These are phyloP conservation scores for Citrus maxima DNA, from an alignment of 345 rosid species.

Conservation along the genomic window DNA sequence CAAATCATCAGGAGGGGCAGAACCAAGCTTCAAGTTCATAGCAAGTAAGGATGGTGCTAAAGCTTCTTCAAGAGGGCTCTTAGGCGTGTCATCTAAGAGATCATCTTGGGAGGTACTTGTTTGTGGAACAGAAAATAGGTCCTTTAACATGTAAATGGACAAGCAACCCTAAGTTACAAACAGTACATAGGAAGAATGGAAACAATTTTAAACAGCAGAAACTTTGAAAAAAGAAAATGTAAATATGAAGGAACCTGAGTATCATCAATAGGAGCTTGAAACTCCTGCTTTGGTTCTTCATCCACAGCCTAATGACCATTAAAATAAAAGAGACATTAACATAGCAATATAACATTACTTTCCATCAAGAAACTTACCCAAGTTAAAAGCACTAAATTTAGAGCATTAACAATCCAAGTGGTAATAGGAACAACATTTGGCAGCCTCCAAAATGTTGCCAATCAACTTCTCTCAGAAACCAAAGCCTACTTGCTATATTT, in stretches of 20 bases:
- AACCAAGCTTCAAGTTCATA: constrained; percentile 67
- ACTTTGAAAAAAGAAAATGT: not conserved
- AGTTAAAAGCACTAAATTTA: not conserved
- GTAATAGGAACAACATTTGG: not conserved
- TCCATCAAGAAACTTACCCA: not conserved
- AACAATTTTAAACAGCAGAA: not conserved
- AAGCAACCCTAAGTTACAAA: not conserved
- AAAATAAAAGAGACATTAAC: not conserved
- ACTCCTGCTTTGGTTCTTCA: constrained; percentile 32
- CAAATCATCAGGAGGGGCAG: constrained; percentile 52
- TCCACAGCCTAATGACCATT: constrained; percentile 26
- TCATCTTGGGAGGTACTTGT: constrained; percentile 43
- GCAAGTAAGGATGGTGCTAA: constrained; percentile 66
- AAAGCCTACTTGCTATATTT: not conserved
- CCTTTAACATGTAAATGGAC: constrained; percentile 36
- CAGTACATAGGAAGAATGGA: not conserved
- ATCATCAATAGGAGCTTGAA: constrained; percentile 52
- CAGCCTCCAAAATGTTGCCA: not conserved
- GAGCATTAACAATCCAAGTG: not conserved
- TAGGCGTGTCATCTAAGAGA: constrained; percentile 40
- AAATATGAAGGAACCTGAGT: constrained; percentile 41
- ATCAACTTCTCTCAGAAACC: not conserved
- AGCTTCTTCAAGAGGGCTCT: constrained; percentile 58
- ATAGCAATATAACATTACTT: not conserved
- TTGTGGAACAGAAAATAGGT: constrained; percentile 49